phyloP scores from a whole-genome alignment of 768 basidiomycete genomes.

The Russula ochroleuca region DNA sequence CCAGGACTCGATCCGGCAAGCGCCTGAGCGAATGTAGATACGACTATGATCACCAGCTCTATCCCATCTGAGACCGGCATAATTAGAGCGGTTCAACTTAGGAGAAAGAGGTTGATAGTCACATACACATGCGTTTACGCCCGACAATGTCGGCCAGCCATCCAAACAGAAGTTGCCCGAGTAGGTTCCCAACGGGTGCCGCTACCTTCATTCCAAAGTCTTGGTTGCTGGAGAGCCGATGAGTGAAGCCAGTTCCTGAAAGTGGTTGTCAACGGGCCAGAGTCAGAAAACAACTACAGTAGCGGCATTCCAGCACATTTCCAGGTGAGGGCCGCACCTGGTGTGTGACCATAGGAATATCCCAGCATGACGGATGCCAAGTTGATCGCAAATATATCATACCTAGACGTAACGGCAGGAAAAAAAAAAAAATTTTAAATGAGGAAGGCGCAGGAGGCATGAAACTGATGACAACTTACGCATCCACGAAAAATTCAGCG shows the following conservation, averaged over 20 bases:
- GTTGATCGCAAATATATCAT: conserved; percentile 88
- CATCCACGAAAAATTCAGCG: conserved; percentile 89
- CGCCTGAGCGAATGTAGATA: conserved; percentile 75
- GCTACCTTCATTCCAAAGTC: conserved; percentile 43
- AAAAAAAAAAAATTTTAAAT: neutral
- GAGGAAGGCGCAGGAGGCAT: neutral
- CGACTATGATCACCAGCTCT: conserved; percentile 76
- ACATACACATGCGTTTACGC: conserved; percentile 55
- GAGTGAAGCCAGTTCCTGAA: neutral
- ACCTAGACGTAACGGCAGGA: conserved; percentile 36
- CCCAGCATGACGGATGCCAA: conserved; percentile 80
- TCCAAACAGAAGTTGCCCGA: conserved; percentile 43
- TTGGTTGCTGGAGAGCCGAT: conserved; percentile 2
- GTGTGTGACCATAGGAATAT: conserved; percentile 60
- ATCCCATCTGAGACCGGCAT: conserved; percentile 47
- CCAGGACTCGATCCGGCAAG: conserved; percentile 63
- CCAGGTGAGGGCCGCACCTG: conserved; percentile 1
- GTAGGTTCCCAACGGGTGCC: conserved; percentile 39
- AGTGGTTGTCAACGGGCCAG: neutral
- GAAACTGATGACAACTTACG: conserved; percentile 39
- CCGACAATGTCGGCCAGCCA: conserved; percentile 44
- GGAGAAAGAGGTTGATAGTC: conserved; percentile 9
- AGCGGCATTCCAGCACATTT: too few relatives aligned
- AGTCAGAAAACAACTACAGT: neutral
- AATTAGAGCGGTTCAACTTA: neutral